phyloP scores from a whole-genome alignment of 371 early-diverging fungal genomes.

The Phascolomyces articulosus region DNA sequence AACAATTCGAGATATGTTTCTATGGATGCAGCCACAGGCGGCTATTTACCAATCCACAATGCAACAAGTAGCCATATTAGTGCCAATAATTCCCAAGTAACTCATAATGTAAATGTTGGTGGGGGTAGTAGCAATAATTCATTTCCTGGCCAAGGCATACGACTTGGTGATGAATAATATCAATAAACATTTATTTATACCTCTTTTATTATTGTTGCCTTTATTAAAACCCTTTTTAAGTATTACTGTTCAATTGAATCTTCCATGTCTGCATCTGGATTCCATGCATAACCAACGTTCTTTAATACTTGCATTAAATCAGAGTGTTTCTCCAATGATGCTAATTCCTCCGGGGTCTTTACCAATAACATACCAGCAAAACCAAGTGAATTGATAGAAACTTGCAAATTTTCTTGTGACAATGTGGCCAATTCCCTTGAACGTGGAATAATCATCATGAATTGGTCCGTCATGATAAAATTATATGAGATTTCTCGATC shows the following conservation, averaged over 20 bases:
- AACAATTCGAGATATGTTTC: slow-evolving; percentile 11
- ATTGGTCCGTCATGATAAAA: slow-evolving; percentile 69
- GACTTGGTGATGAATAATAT: slow-evolving; percentile 21
- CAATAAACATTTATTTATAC: background rate
- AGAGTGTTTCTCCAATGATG: slow-evolving; percentile 39
- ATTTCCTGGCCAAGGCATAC: slow-evolving; percentile 21
- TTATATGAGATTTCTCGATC: slow-evolving; percentile 54
- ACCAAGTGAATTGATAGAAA: slow-evolving; percentile 69
- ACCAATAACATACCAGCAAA: slow-evolving; percentile 72
- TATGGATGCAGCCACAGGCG: slow-evolving; percentile 10
- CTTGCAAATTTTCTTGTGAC: slow-evolving; percentile 21
- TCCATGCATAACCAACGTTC: slow-evolving; percentile 34
- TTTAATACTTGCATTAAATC: slow-evolving; percentile 39
- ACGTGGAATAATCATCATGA: slow-evolving; percentile 77
- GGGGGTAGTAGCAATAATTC: too few species aligned
- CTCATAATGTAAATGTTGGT: background rate
- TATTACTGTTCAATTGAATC: background rate
- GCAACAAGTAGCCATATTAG: background rate
- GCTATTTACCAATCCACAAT: slow-evolving; percentile 13
- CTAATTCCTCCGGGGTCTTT: slow-evolving; percentile 58
- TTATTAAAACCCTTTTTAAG: background rate
- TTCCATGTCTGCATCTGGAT: slow-evolving; percentile 1
- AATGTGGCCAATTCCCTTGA: slow-evolving; percentile 40
- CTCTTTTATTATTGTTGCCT: background rate
- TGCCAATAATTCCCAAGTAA: background rate